These are phyloP conservation scores for Colletotrichum gloeosporioides DNA, from an alignment of 2,329 filamentous ascomycete species.

Conservation along the genomic window DNA sequence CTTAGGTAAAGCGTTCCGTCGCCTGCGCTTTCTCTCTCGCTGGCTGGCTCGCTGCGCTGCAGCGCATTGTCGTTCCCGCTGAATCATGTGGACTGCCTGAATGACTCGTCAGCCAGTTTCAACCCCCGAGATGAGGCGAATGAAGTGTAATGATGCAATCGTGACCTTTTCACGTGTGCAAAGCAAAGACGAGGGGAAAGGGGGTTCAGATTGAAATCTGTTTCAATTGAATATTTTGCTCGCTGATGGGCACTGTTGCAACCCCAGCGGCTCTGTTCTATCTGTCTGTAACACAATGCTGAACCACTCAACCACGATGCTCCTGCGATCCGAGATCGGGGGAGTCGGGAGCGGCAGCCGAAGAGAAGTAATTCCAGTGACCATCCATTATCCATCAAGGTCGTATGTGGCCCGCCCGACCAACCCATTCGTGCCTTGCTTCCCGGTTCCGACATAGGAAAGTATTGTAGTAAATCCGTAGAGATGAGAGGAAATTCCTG, in stretches of 20 bases:
- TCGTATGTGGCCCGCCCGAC: background rate
- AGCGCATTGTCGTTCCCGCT: background rate
- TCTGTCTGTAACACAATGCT: constrained; percentile 22
- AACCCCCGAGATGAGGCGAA: constrained; percentile 1
- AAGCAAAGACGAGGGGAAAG: background rate
- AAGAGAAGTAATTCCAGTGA: constrained; percentile 9
- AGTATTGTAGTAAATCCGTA: background rate
- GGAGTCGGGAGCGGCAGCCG: constrained; percentile 19
- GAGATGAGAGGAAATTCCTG: constrained; percentile 9
- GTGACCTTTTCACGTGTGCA: background rate
- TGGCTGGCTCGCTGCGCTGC: background rate
- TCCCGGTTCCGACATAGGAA: constrained; percentile 3
- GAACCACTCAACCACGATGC: constrained; percentile 16
- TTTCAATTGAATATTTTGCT: constrained; percentile 18
- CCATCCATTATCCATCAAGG: constrained; percentile 19
- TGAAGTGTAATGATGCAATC: constrained; percentile 16
- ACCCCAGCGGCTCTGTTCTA: constrained; percentile 2
- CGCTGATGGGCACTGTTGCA: constrained; percentile 6
- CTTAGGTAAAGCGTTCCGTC: background rate
- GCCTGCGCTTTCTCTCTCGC: background rate
- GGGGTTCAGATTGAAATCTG: background rate
- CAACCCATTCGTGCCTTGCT: background rate
- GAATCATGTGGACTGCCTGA: constrained; percentile 16
- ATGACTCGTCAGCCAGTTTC: constrained; percentile 23
- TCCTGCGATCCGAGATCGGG: background rate